Base-by-base conservation (phyloP, 225 moss, liverwort and hornwort genomes). In the Sphagnum tenellum region DNA sequence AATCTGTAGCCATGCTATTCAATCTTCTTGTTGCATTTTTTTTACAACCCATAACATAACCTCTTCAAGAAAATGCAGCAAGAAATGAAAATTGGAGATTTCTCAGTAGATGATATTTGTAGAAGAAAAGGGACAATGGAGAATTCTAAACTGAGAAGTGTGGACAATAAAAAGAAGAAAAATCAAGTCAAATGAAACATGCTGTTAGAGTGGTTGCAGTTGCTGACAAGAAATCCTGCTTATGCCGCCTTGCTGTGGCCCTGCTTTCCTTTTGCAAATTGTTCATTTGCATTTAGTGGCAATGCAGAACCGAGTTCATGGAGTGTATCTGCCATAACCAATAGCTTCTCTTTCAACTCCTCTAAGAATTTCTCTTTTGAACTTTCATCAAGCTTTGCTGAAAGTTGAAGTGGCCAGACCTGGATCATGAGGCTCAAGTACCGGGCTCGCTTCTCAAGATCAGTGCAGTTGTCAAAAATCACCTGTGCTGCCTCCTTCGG, bases 341-440 rank as follows among this genome's bases (percentile, higher is more conserved):
- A 68, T 59, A 81, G 45, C 64, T 85, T 81, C 60, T 63, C 68
- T 67, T 76, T 78, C 71, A 85, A 62, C 3, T 70, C 76, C 69
- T 81, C 67, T 69, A 72, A 48, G 47, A 78, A 78, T 13, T 57
- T 49, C 9, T 78, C 67, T 57, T 76, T 85, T 7, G 58, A 71
- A 56, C 74, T 78, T 61, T 71, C 78, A 14, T 71, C 76, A 9
- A 85, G 61, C 62, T 78, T 85, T 4, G 84, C 84, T 60, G 69
- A 75, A 4, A 85, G 71, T 69, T 78, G 81, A 47, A 81, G 60
- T 48, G 84, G 84, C 84, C 84, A 85, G 7, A 78, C 67, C 65
- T 74, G 78, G 60, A 85, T 81, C 81, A 85, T 76, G 46, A 78
- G 81, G 69, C 71, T 69, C 48, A 85, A 71, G 14, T 85, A 85